These are phyloP conservation scores for Xylaria cubensis DNA, from an alignment of 495 filamentous ascomycete species.

Conservation along the genomic window DNA sequence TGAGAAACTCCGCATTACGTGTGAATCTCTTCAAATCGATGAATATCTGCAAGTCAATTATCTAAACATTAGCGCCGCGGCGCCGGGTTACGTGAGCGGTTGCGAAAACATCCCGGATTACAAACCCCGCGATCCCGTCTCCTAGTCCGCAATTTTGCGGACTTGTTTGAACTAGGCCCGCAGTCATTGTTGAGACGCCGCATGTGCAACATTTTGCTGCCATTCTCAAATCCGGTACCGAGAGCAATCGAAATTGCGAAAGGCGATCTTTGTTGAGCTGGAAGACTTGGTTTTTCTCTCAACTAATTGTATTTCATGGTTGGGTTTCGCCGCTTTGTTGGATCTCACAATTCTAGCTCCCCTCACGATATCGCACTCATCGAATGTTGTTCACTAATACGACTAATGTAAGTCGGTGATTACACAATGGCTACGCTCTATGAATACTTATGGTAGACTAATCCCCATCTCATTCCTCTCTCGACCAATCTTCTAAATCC, in stretches of 20 bases:
- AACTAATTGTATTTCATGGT: too few species aligned
- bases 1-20: slow-evolving; percentile 2
- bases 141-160: background rate
- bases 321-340: background rate
- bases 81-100: background rate
- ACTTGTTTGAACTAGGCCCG: background rate
- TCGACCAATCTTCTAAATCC: background rate
- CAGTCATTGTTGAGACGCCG: background rate
- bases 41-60: background rate
- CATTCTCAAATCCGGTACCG: background rate
- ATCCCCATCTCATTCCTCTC: background rate
- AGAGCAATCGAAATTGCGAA: background rate
- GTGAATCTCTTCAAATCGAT: background rate
- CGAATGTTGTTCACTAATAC: background rate
- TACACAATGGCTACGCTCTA: background rate
- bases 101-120: background rate
- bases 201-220: background rate
- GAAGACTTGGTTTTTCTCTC: background rate
- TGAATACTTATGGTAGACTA: background rate
- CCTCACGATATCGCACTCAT: background rate
- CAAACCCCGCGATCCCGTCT: background rate
- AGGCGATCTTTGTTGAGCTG: background rate
- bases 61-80: background rate
- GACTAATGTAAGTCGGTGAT: background rate
- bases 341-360: background rate